Conservation (phyloP, 352 stramenopile genomes). For the Pythium rishiriense region DNA sequence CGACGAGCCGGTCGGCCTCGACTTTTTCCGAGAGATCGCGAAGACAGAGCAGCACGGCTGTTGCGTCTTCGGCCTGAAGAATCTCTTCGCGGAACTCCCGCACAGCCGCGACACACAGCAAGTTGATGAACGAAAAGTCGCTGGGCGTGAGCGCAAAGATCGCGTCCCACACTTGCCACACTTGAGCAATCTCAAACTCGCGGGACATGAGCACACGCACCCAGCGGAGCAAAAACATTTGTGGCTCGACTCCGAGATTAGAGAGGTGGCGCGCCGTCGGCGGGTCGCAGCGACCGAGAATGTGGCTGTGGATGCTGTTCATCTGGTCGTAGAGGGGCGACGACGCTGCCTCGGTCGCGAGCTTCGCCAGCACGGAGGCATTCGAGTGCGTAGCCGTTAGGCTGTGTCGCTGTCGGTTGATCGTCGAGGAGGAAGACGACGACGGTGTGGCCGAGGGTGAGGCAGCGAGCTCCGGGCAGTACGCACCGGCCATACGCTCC, state of each 20-base stretch:
- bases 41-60: conserved; percentile 54
- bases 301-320: conserved; percentile 70
- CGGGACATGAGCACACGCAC: conserved; percentile 76
- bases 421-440: background rate
- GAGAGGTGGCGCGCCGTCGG: conserved; percentile 54
- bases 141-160: conserved; percentile 71
- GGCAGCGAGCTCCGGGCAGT: conserved; percentile 41
- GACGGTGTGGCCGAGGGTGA: background rate
- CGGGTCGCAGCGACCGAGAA: conserved; percentile 63
- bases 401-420: conserved; percentile 9
- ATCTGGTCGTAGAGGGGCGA: conserved; percentile 72
- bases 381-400: background rate
- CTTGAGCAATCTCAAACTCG: conserved; percentile 71
- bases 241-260: conserved; percentile 52
- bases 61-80: conserved; percentile 56
- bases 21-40: conserved; percentile 56
- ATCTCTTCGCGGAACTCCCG: conserved; percentile 69
- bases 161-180: conserved; percentile 79
- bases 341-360: conserved; percentile 28
- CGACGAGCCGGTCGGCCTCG: conserved; percentile 48
- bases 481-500: conserved; percentile 70
- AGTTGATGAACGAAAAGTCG: conserved; percentile 78
- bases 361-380: background rate
- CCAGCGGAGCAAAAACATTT: conserved; percentile 77
- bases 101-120: conserved; percentile 73